phyloP scores from a whole-genome alignment of 2,329 filamentous ascomycete species.

The Stagonosporopsis vannaccii region DNA sequence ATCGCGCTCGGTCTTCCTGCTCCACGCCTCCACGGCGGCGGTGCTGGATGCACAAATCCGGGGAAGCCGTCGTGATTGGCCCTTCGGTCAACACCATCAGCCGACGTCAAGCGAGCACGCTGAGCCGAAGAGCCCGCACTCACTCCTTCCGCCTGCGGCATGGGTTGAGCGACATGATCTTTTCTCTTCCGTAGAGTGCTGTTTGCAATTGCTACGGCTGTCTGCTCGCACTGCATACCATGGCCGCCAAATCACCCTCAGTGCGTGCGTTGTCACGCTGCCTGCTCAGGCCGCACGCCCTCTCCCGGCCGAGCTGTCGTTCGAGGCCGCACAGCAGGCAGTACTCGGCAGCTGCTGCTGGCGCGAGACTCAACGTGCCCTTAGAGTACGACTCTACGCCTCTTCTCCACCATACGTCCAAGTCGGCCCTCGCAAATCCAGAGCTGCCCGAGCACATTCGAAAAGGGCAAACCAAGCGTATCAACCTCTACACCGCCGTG shows the following conservation, averaged over 20 bases:
- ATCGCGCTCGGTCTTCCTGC: neutral
- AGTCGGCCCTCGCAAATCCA: conserved; percentile 71
- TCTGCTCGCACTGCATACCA: conserved; percentile 17
- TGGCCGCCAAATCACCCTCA: conserved; percentile 41
- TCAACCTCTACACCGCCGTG: conserved; percentile 94
- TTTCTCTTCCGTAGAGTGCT: conserved; percentile 1
- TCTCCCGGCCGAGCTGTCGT: conserved; percentile 33
- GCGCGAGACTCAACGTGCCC: conserved; percentile 77
- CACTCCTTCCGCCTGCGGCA: conserved; percentile 16
- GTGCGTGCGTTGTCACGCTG: conserved; percentile 41
- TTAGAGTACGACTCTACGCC: conserved; percentile 86
- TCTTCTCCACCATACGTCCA: conserved; percentile 80
- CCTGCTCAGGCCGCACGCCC: conserved; percentile 39
- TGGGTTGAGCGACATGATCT: conserved; percentile 11
- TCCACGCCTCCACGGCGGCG: neutral
- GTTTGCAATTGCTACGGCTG: neutral
- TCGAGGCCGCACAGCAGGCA: conserved; percentile 31
- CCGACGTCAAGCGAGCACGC: conserved; percentile 15
- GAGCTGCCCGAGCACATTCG: conserved; percentile 73
- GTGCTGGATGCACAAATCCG: no score
- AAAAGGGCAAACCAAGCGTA: conserved; percentile 77
- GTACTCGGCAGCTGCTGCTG: conserved; percentile 59
- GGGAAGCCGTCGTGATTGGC: conserved; percentile 7
- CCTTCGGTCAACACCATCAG: neutral
- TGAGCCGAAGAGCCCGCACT: conserved; percentile 15